phyloP scores from a whole-genome alignment of 345 rosid species.

The Jatropha curcas region DNA sequence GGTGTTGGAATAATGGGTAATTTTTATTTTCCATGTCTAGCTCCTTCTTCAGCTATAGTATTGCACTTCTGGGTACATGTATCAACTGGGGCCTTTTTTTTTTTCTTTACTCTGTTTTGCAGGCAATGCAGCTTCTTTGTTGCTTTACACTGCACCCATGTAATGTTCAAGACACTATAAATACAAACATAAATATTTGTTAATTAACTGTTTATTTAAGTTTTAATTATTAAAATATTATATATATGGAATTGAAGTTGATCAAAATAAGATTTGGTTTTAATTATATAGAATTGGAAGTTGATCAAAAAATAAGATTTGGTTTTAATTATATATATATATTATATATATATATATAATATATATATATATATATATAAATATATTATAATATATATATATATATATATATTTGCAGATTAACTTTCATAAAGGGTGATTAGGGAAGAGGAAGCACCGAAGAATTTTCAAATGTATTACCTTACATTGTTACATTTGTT shows the following conservation, averaged over 20 bases:
- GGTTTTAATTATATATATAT: no score
- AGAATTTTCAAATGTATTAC: conserved; percentile 78
- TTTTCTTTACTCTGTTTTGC: no score
- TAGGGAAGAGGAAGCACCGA: conserved; percentile 70
- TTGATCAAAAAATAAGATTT: no score
- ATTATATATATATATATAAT: no score
- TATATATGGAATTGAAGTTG: not conserved
- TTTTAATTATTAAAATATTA: not conserved
- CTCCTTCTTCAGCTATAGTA: not conserved
- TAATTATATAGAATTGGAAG: no score
- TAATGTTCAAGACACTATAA: conserved; percentile 28
- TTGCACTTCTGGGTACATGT: conserved; percentile 1
- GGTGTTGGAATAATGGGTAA: conserved; percentile 67
- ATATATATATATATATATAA: no score
- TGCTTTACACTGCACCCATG: conserved; percentile 72
- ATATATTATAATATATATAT: no score
- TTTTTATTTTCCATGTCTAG: not conserved
- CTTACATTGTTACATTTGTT: conserved; percentile 61
- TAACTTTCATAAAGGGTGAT: conserved; percentile 69
- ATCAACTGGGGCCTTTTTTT: conserved; percentile 12
- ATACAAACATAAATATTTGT: not conserved
- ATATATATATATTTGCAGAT: no score
- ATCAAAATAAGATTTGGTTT: no score
- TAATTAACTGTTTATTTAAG: not conserved
- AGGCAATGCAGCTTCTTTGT: conserved; percentile 84